Percentiles rank a stretch among this genome's conserved stretches.
Conservation (phyloP, 2,329 filamentous ascomycete genomes). For the Penicillium hesseltinei region DNA sequence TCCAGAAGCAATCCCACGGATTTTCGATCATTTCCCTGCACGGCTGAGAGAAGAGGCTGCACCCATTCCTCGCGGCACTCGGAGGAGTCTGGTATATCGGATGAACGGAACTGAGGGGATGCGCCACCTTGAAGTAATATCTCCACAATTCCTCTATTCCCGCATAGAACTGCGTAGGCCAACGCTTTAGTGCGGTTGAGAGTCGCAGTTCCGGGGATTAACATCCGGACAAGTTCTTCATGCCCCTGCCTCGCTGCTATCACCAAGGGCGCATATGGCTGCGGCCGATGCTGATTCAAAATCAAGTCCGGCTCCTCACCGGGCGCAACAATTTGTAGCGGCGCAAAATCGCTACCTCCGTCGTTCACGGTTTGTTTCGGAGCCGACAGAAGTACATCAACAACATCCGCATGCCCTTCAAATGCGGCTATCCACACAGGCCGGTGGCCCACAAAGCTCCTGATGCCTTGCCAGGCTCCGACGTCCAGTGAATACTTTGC, state of each 20-base stretch:
- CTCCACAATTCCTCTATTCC: neutral
- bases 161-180: neutral
- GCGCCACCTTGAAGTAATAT: neutral
- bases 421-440: neutral
- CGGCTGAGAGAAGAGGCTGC: neutral
- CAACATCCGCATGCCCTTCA: neutral
- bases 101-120: neutral
- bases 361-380: neutral
- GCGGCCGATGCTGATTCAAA: no score
- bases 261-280: neutral
- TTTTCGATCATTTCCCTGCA: rapidly evolving
- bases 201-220: neutral
- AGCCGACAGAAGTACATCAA: neutral
- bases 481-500: neutral
- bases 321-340: neutral
- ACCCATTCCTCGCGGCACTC: neutral
- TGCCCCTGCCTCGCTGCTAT: neutral
- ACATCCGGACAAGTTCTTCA: neutral
- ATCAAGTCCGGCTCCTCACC: neutral
- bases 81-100: neutral
- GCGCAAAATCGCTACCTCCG: neutral
- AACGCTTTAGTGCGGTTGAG: neutral
- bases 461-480: neutral
- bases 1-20: neutral
- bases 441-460: no score